Evolutionary conservation across 2,329 filamentous ascomycete species (phyloP).

Genomic region (Myriosclerotinia curreyana): DNA sequence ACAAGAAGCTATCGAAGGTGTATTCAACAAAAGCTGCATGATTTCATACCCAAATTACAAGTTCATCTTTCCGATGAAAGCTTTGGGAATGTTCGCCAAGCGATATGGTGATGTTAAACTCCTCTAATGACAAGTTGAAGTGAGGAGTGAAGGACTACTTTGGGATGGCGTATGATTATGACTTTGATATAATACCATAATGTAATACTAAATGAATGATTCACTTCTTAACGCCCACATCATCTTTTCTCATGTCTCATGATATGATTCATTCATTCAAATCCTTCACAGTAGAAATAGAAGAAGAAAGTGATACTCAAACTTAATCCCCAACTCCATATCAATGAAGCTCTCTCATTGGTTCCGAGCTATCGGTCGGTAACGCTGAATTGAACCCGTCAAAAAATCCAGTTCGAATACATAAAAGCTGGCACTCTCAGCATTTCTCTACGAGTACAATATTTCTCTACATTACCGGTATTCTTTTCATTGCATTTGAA

Average conservation of each 20-base stretch:
- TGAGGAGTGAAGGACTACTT: neutral
- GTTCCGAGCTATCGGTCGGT: too few species aligned
- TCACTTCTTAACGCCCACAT: neutral
- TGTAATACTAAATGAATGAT: neutral
- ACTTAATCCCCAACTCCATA: too few species aligned
- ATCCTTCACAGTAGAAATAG: too few species aligned
- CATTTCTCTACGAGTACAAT: too few species aligned
- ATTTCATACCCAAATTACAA: slow-evolving; percentile 99
- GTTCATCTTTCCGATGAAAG: slow-evolving; percentile 91
- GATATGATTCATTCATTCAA: too few species aligned
- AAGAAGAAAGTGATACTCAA: too few species aligned
- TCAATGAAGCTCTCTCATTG: neutral
- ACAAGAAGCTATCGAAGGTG: slow-evolving; percentile 93
- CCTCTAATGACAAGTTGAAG: slow-evolving; percentile 14
- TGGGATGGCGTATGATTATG: neutral
- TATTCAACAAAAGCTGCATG: slow-evolving; percentile 99
- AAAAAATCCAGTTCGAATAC: slow-evolving; percentile 9
- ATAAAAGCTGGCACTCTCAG: too few species aligned
- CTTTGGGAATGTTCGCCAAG: slow-evolving; percentile 70
- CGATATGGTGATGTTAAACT: slow-evolving; percentile 35
- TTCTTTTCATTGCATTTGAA: too few species aligned
- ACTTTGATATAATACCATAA: neutral
- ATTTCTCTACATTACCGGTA: neutral
- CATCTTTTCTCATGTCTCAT: neutral
- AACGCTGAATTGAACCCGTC: neutral